phyloP scores from a whole-genome alignment of 139 green algal species.

The Auxenochlorella protothecoides region DNA sequence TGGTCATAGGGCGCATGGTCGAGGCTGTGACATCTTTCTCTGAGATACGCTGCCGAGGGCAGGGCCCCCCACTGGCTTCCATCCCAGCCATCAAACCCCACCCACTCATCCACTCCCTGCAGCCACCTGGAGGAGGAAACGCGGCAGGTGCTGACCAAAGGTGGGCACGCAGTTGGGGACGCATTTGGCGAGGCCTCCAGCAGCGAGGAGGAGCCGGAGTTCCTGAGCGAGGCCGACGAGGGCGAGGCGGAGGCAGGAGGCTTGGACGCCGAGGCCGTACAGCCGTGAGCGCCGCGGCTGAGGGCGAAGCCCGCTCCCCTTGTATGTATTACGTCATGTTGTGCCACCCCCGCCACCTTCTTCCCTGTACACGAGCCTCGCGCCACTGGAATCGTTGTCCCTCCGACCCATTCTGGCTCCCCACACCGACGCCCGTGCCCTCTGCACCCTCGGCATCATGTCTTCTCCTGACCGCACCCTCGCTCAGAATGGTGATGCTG shows the following conservation, averaged over 20 bases:
- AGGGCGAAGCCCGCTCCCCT: too few relatives aligned
- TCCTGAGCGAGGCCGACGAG: constrained; percentile 38
- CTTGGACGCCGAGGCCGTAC: constrained; percentile 4
- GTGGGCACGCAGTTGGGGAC: too few relatives aligned
- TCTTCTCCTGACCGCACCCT: neutral
- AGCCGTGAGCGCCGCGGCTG: neutral
- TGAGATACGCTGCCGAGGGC: neutral
- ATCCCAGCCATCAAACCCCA: neutral
- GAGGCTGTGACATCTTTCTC: neutral
- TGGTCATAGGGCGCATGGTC: neutral
- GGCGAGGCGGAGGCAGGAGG: neutral
- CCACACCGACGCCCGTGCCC: neutral
- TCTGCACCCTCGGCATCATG: neutral
- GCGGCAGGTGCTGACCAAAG: constrained; percentile 8
- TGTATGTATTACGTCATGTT: too few relatives aligned
- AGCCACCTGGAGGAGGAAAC: constrained; percentile 45
- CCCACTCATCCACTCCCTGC: neutral
- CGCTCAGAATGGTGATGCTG: constrained; percentile 1
- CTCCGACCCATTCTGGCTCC: too few relatives aligned
- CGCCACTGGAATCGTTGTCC: too few relatives aligned
- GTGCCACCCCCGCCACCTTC: too few relatives aligned
- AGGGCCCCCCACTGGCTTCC: neutral
- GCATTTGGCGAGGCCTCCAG: too few relatives aligned
- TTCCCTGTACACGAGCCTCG: too few relatives aligned
- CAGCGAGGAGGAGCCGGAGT: constrained; percentile 3